A percentile compares a stretch with the other conserved stretches of the same genome.
Evolutionary conservation across 225 moss, liverwort and hornwort species (phyloP).

Genomic region (Pseudoscleropodium purum): DNA sequence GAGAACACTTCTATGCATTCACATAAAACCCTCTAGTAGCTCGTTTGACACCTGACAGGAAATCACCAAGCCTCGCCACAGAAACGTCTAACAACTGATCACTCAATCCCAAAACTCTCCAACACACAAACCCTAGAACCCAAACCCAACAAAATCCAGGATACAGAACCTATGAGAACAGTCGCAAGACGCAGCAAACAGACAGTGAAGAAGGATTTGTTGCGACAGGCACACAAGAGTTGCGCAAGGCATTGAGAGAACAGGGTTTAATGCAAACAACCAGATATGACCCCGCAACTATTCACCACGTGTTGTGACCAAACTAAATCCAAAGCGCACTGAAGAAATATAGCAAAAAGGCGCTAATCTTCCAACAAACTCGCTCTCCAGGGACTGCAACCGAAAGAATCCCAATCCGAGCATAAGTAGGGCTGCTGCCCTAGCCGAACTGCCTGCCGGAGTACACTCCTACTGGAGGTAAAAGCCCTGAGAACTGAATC

Average conservation of each 20-base stretch:
- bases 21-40: not conserved
- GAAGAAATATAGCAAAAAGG: not conserved
- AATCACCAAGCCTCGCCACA: not conserved
- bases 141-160: not conserved
- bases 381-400: not conserved
- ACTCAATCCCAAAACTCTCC: not conserved
- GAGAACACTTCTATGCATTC: not conserved
- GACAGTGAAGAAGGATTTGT: not conserved
- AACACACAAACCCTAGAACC: not conserved
- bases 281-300: not conserved
- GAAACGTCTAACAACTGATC: not conserved
- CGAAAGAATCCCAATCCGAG: not conserved
- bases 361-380: not conserved
- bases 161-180: not conserved
- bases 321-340: not conserved
- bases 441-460: not conserved
- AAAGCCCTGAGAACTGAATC: not conserved
- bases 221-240: not conserved
- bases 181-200: not conserved
- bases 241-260: not conserved
- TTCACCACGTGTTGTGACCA: not conserved
- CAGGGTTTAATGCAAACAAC: not conserved
- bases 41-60: not conserved
- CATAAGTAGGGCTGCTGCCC: not conserved
- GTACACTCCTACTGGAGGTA: not conserved